Evolutionary conservation across 202 grass and related monocot genomes (phyloP).

Genomic region (Saccharum hybrid): DNA sequence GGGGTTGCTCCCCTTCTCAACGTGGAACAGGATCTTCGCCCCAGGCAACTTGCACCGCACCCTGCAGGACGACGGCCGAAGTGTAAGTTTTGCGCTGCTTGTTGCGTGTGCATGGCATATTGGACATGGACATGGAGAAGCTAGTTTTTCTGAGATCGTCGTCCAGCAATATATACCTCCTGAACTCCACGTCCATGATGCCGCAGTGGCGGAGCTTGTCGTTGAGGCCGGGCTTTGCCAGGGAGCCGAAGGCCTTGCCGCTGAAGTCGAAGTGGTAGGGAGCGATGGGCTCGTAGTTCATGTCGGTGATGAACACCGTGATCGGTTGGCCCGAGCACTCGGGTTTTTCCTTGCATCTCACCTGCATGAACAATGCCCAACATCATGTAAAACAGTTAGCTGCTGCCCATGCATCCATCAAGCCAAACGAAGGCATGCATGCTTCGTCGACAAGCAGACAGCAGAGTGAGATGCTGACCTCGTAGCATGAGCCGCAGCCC

Average conservation of each 20-base stretch:
- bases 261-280: slow-evolving; percentile 84
- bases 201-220: slow-evolving; percentile 60
- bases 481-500: slow-evolving; percentile 82
- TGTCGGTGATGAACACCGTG: slow-evolving; percentile 70
- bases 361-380: slow-evolving; percentile 29
- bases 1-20: slow-evolving; percentile 62
- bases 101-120: too few species aligned
- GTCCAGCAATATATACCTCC: slow-evolving; percentile 36
- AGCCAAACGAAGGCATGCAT: not conserved
- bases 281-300: slow-evolving; percentile 67
- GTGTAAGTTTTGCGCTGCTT: too few species aligned
- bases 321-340: slow-evolving; percentile 57
- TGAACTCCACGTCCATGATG: slow-evolving; percentile 68
- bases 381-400: not conserved
- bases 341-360: slow-evolving; percentile 57
- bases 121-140: too few species aligned
- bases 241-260: slow-evolving; percentile 69
- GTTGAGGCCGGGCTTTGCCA: slow-evolving; percentile 49
- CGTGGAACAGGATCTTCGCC: slow-evolving; percentile 69
- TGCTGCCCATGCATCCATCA: not conserved
- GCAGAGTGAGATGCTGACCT: slow-evolving; percentile 25
- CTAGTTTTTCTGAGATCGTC: not conserved
- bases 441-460: too few species aligned
- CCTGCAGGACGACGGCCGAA: slow-evolving; percentile 16
- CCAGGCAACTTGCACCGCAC: slow-evolving; percentile 66